Base-by-base conservation (phyloP, 139 green algal genomes). In the Yamagishiella unicocca region DNA sequence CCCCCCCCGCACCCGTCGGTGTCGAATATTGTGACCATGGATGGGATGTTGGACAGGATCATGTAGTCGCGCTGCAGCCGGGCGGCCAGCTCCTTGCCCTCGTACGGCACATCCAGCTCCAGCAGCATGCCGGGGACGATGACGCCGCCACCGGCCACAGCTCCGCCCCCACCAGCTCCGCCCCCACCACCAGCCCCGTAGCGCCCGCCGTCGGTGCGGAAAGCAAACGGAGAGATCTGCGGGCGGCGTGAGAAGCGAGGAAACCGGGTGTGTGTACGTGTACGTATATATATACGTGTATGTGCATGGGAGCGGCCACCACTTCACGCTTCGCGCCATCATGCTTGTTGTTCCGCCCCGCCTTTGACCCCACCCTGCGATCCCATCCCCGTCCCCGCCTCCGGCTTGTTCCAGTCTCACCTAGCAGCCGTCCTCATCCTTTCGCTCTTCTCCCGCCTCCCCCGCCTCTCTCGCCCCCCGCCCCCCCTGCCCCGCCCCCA, bases 1-100 rank as follows among this genome's bases (percentile, higher is more conserved):
- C n/a, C n/a, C n/a, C 50, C 50, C 27, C 33, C 70, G 2, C 70
- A 78, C 70, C 70, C 70, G 70, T 35, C 9, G 6, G 54, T n/a
- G 37, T 78, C 70, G 40, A 78, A 78, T 10, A 78, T 78, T 38
- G 70, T 78, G 17, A 78, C 70, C 53, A 89, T 87, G 31, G 55
- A 82, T 24, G 88, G 88, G 45, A 91, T 88, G 35, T 45, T n/a
- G 19, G 66, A 70, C 12, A 89, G 53, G 25, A 82, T 68, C 33
- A 89, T 62, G 88, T 91, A 88, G 74, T 91, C 79, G 5, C 88
- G 74, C 55, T 91, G 87, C 40, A 91, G 83, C 22, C 87, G 82
- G 1, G 82, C 55, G 17, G 83, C 87, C 46, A 91, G 64, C 73
- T 89, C 82, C 70, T 87, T 71, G 29, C 71, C 75, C 76, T 82